A percentile compares a stretch with the other conserved stretches of the same genome.
phyloP scores from a whole-genome alignment of 1,284 basidiomycete species.

The Boletus putidus region DNA sequence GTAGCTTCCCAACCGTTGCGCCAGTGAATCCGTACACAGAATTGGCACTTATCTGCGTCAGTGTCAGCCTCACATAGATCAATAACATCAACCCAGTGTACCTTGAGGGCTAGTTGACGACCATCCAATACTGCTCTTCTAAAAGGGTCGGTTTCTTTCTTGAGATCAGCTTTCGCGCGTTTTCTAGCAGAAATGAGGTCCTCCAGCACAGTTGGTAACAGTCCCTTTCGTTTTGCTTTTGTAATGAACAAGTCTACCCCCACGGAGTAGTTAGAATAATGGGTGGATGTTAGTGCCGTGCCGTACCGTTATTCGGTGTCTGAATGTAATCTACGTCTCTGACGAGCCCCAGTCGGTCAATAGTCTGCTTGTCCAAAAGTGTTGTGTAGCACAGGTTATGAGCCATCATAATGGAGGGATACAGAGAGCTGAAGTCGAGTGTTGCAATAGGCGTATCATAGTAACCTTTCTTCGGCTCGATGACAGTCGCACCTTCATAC shows the following conservation, averaged over 20 bases:
- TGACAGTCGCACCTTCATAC: slow-evolving; percentile 96
- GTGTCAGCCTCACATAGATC: not conserved
- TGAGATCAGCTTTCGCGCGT: slow-evolving; percentile 88
- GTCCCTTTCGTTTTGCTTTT: slow-evolving; percentile 72
- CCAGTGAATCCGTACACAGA: slow-evolving; percentile 98
- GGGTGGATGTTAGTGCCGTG: not conserved
- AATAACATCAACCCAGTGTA: slow-evolving; percentile 30
- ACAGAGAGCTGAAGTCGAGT: slow-evolving; percentile 94
- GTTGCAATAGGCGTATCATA: slow-evolving; percentile 95
- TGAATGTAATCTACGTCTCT: slow-evolving; percentile 87
- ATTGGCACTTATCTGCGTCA: slow-evolving; percentile 84
- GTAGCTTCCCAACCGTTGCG: slow-evolving; percentile 91
- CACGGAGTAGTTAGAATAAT: not conserved
- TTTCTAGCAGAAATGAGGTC: slow-evolving; percentile 91
- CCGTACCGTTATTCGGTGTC: slow-evolving; percentile 88
- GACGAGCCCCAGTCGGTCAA: slow-evolving; percentile 73
- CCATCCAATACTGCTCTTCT: slow-evolving; percentile 93
- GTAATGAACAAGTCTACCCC: slow-evolving; percentile 80
- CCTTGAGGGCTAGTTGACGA: slow-evolving; percentile 91
- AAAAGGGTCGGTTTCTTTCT: slow-evolving; percentile 94
- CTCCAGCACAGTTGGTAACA: slow-evolving; percentile 89
- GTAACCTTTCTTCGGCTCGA: slow-evolving; percentile 91
- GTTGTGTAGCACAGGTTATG: slow-evolving; percentile 98
- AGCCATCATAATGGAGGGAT: slow-evolving; percentile 99
- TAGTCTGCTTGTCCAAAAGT: slow-evolving; percentile 73